Conservation (phyloP, 2,329 filamentous ascomycete genomes). For the Shiraia sp. region DNA sequence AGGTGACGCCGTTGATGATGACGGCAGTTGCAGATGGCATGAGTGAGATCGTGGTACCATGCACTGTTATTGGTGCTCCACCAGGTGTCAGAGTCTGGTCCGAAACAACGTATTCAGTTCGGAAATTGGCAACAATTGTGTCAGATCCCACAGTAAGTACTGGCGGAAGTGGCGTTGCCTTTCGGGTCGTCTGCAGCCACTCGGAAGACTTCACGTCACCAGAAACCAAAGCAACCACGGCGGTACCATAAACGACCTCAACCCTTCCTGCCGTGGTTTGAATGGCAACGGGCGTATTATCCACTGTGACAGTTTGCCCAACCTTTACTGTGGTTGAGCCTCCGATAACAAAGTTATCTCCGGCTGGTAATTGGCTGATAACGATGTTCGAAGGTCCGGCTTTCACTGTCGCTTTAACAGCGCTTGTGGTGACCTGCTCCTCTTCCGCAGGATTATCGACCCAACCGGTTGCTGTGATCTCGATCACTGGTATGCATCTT, state of each 20-base stretch:
- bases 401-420: constrained; percentile 15
- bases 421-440: constrained; percentile 15
- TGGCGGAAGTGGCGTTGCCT: constrained; percentile 13
- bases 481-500: constrained; percentile 33
- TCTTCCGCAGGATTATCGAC: constrained; percentile 23
- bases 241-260: constrained; percentile 26
- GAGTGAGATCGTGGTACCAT: constrained; percentile 39
- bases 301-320: constrained; percentile 25
- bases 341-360: constrained; percentile 20
- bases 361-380: constrained; percentile 15
- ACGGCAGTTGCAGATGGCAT: constrained; percentile 43
- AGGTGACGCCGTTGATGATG: constrained; percentile 38
- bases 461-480: constrained; percentile 31
- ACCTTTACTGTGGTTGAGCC: constrained; percentile 23
- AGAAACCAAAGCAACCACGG: constrained; percentile 16
- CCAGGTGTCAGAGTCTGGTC: constrained; percentile 41
- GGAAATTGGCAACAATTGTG: constrained; percentile 27
- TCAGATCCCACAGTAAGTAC: constrained; percentile 25
- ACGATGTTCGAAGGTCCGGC: constrained; percentile 20
- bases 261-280: constrained; percentile 24
- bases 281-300: constrained; percentile 30
- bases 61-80: constrained; percentile 40
- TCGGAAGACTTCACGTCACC: neutral
- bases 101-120: constrained; percentile 31
- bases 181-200: constrained; percentile 17